phyloP scores from a whole-genome alignment of 108 stramenopile species.

The Seminavis robusta region DNA sequence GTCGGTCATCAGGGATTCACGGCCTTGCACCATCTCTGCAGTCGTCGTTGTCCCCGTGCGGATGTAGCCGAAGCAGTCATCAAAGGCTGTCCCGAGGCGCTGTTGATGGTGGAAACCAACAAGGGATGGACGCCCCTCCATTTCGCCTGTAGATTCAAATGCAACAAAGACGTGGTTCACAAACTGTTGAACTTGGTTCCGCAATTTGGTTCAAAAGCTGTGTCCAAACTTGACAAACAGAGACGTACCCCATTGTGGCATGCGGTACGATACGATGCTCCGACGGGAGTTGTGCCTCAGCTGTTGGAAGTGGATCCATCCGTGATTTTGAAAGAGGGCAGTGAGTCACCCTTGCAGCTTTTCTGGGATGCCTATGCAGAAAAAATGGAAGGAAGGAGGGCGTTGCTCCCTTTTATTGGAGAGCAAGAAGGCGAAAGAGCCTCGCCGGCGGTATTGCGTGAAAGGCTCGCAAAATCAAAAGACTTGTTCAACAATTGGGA shows the following conservation, averaged over 20 bases:
- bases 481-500: constrained; percentile 54
- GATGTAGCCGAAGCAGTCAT: constrained; percentile 62
- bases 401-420: constrained; percentile 7
- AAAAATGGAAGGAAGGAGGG: constrained; percentile 60
- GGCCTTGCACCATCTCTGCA: constrained; percentile 73
- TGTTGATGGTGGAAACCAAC: constrained; percentile 44
- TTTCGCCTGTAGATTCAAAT: constrained; percentile 75
- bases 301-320: constrained; percentile 59
- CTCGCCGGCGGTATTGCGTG: constrained; percentile 7
- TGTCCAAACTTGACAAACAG: constrained; percentile 35
- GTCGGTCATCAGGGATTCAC: constrained; percentile 63
- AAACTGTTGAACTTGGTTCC: constrained; percentile 47
- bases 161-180: constrained; percentile 54
- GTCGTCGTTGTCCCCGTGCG: constrained; percentile 64
- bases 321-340: constrained; percentile 71
- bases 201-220: constrained; percentile 44
- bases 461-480: constrained; percentile 20
- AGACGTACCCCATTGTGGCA: constrained; percentile 69
- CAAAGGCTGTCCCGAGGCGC: constrained; percentile 63
- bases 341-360: constrained; percentile 54
- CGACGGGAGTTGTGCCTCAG: constrained; percentile 67
- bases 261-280: constrained; percentile 81
- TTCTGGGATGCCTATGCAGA: constrained; percentile 81
- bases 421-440: constrained; percentile 7
- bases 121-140: constrained; percentile 76